phyloP scores from a whole-genome alignment of 306 rosid species.

The Fragaria vesca region DNA sequence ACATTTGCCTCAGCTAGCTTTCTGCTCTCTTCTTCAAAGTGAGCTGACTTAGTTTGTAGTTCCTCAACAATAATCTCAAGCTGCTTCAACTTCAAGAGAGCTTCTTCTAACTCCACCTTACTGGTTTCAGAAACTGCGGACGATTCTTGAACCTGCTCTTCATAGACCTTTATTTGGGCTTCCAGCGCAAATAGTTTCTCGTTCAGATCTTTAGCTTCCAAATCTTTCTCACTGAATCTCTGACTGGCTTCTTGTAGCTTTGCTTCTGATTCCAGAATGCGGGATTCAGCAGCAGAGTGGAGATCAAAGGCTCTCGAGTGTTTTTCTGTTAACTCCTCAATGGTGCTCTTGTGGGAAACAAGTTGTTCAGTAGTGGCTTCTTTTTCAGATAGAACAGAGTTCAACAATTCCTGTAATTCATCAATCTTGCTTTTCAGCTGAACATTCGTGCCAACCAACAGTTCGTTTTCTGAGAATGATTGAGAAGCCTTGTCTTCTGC shows the following conservation, averaged over 20 bases:
- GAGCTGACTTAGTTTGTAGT: constrained; percentile 50
- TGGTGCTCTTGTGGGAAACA: constrained; percentile 56
- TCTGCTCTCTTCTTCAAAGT: constrained; percentile 55
- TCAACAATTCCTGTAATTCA: constrained; percentile 70
- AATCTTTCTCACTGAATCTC: constrained; percentile 57
- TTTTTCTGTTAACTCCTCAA: constrained; percentile 60
- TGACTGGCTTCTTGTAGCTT: constrained; percentile 58
- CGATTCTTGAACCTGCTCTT: constrained; percentile 53
- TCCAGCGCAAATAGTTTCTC: constrained; percentile 56
- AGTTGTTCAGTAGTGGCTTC: constrained; percentile 55
- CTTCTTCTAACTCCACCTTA: constrained; percentile 56
- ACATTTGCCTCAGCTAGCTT: constrained; percentile 53
- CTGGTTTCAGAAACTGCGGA: constrained; percentile 40
- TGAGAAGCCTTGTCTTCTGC: constrained; percentile 64
- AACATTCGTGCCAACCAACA: constrained; percentile 67
- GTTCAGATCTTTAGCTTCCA: constrained; percentile 69
- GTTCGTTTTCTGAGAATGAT: constrained; percentile 62
- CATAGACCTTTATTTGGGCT: constrained; percentile 45
- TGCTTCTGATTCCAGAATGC: constrained; percentile 47
- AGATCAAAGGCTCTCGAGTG: constrained; percentile 67
- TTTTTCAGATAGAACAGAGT: constrained; percentile 59
- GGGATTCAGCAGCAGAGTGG: constrained; percentile 50
- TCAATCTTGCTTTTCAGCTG: constrained; percentile 76
- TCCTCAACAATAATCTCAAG: constrained; percentile 67
- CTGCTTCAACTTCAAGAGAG: constrained; percentile 52